Conservation (phyloP, 129 eudicot species). For the Flaveria robusta region DNA sequence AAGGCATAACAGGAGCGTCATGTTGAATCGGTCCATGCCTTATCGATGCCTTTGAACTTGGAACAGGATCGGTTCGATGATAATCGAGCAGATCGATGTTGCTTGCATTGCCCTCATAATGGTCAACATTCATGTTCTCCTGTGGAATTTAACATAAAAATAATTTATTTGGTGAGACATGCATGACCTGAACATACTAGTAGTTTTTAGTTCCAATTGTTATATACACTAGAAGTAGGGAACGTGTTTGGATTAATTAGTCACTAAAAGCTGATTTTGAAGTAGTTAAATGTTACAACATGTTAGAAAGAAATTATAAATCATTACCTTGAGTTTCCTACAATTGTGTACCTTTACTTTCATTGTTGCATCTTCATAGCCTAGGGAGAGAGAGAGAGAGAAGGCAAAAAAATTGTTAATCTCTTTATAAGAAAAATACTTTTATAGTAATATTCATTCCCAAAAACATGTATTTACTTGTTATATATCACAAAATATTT, state of each 20-base stretch:
- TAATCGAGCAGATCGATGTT: constrained; percentile 59
- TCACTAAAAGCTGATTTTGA: neutral
- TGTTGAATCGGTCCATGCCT: constrained; percentile 74
- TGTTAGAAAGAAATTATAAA: neutral
- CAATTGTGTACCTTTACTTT: constrained; percentile 47
- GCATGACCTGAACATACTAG: too few species aligned
- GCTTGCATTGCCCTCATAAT: constrained; percentile 25
- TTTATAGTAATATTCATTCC: too few species aligned
- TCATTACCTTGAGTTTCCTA: constrained; percentile 31
- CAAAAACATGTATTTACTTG: too few species aligned
- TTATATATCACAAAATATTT: too few species aligned
- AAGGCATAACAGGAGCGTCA: constrained; percentile 71
- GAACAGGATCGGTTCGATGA: constrained; percentile 61
- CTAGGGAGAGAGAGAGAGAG: too few species aligned
- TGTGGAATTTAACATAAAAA: constrained; percentile 20
- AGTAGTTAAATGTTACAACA: neutral
- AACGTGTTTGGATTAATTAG: too few species aligned
- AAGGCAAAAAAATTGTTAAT: too few species aligned
- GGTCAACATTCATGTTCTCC: constrained; percentile 28
- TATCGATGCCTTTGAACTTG: constrained; percentile 66
- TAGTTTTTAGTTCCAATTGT: too few species aligned
- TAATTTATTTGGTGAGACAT: too few species aligned
- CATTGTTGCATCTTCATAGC: constrained; percentile 42
- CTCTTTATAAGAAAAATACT: too few species aligned
- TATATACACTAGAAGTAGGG: too few species aligned